Evolutionary conservation across 345 rosid genomes (phyloP).

Genomic region (Atalantia buxifolia): DNA sequence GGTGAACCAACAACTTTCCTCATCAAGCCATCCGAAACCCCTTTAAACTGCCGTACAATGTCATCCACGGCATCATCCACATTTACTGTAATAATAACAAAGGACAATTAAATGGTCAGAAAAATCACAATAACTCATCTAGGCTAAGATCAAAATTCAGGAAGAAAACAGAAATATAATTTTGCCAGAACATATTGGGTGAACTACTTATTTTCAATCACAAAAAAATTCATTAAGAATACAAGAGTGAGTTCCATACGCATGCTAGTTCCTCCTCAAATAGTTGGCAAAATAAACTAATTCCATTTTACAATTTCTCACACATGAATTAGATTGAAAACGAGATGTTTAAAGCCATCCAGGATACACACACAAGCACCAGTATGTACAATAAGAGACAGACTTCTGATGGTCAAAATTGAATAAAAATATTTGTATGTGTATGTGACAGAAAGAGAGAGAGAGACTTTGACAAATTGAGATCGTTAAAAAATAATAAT

Average conservation of each 20-base stretch:
- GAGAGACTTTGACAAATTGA: neutral
- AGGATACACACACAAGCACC: neutral
- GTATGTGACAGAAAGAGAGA: neutral
- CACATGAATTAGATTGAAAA: neutral
- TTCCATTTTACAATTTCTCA: neutral
- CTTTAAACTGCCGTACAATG: constrained; percentile 86
- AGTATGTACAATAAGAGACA: neutral
- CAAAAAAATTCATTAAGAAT: neutral
- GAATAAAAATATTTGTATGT: neutral
- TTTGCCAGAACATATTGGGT: neutral
- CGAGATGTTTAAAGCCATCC: neutral
- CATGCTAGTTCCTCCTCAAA: neutral
- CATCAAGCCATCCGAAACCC: constrained; percentile 89
- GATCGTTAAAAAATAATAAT: neutral
- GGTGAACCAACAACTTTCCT: constrained; percentile 68
- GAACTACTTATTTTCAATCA: neutral
- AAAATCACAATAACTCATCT: neutral
- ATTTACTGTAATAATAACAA: constrained; percentile 49
- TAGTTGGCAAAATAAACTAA: neutral
- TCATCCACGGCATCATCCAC: constrained; percentile 99
- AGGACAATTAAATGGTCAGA: neutral
- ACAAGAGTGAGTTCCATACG: neutral
- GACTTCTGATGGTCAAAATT: neutral
- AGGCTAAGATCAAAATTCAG: neutral
- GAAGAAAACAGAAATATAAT: neutral